Percentiles rank a stretch among this genome's conserved stretches.
Conservation (phyloP, 169 alveolate species). For the Plasmodium chabaudi region DNA sequence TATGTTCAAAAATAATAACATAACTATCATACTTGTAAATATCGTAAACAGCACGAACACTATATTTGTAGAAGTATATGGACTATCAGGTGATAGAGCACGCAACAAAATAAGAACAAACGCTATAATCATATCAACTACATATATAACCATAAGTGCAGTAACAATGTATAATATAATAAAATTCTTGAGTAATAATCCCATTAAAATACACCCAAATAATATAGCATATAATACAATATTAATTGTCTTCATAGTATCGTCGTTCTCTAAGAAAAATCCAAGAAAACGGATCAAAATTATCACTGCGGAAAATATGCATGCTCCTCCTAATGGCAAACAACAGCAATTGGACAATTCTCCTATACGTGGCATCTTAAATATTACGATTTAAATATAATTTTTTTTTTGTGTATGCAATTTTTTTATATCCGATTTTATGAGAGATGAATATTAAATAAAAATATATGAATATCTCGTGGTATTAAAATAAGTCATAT, state of each 20-base stretch:
- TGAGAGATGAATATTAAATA: too few species aligned
- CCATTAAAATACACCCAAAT: slow-evolving; percentile 17
- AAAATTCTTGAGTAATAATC: slow-evolving; percentile 37
- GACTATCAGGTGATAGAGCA: background rate
- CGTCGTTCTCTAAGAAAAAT: too few species aligned
- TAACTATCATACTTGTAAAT: background rate
- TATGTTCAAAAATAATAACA: slow-evolving; percentile 15
- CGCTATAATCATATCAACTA: background rate
- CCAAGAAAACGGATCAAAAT: background rate
- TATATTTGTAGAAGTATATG: background rate
- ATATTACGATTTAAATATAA: background rate
- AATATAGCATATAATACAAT: slow-evolving; percentile 13
- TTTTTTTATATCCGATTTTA: too few species aligned
- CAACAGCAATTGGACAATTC: background rate
- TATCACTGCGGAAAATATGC: background rate
- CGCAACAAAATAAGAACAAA: slow-evolving; percentile 11
- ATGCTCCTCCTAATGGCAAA: slow-evolving; percentile 1
- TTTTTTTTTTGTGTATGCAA: too few species aligned
- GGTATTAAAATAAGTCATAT: too few species aligned
- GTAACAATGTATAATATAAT: slow-evolving; percentile 50
- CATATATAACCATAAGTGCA: slow-evolving; percentile 4
- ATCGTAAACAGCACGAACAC: slow-evolving; percentile 5
- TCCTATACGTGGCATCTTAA: background rate
- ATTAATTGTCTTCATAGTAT: background rate
- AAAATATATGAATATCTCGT: too few species aligned